Evolutionary conservation across 306 rosid species (phyloP).

Genomic region (Gynostemma pentaphyllum): DNA sequence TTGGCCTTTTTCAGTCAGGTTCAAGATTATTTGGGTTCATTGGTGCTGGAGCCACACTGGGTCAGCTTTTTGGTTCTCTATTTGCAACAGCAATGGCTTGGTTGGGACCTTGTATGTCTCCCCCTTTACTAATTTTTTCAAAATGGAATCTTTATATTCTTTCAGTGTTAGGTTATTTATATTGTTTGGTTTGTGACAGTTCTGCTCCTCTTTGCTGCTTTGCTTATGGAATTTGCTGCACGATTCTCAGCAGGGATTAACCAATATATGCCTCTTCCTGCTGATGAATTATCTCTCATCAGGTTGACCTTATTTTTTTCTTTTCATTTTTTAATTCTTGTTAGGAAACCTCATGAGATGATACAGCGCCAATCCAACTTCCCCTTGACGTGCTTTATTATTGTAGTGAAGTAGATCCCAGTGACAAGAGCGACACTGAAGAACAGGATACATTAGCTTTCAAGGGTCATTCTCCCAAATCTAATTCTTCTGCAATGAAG

Average conservation of each 20-base stretch:
- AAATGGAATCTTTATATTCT: background rate
- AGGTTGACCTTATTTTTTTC: constrained; percentile 28
- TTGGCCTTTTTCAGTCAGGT: constrained; percentile 82
- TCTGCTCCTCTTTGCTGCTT: constrained; percentile 77
- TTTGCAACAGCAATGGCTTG: constrained; percentile 93
- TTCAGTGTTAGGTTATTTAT: constrained; percentile 2
- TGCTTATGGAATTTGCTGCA: constrained; percentile 91
- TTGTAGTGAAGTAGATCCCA: constrained; percentile 43
- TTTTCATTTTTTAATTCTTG: background rate
- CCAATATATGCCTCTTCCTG: constrained; percentile 26
- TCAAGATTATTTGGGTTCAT: constrained; percentile 95
- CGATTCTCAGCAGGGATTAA: constrained; percentile 74
- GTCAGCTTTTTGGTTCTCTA: constrained; percentile 85
- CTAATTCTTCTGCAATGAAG: constrained; percentile 30
- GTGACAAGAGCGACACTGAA: constrained; percentile 27
- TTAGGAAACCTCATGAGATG: background rate
- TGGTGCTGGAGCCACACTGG: constrained; percentile 99
- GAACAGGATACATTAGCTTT: constrained; percentile 19
- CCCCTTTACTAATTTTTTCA: constrained; percentile 10
- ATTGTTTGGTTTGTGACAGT: constrained; percentile 28
- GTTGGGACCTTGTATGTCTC: constrained; percentile 77
- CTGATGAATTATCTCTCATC: constrained; percentile 53
- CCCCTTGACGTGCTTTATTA: constrained; percentile 10
- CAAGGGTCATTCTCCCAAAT: constrained; percentile 38
- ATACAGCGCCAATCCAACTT: background rate